Conservation (phyloP, 2,329 filamentous ascomycete genomes). For the Tolypocladium amazonense region DNA sequence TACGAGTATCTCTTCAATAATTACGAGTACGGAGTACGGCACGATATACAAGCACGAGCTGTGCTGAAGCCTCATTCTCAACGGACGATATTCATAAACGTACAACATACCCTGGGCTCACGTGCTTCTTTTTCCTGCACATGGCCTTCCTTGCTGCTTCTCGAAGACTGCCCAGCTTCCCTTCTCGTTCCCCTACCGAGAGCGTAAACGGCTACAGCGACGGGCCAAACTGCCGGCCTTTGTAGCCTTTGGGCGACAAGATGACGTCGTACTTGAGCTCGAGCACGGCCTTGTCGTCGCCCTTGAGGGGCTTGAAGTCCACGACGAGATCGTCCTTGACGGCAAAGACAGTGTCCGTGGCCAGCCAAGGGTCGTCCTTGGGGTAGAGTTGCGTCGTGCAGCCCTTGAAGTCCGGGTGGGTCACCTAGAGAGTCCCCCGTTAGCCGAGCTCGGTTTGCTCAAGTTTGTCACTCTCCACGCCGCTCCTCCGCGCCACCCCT, state of each 20-base stretch:
- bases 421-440: conserved; percentile 22
- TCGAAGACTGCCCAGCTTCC: background rate
- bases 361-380: conserved; percentile 52
- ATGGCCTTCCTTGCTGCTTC: background rate
- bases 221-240: conserved; percentile 13
- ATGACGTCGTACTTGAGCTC: conserved; percentile 32
- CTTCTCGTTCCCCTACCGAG: background rate
- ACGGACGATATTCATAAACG: background rate
- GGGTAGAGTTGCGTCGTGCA: conserved; percentile 72
- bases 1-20: background rate
- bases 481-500: background rate
- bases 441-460: background rate
- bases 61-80: background rate
- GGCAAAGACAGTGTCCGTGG: conserved; percentile 35
- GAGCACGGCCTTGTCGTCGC: conserved; percentile 24
- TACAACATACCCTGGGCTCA: background rate
- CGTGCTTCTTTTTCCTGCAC: background rate
- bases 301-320: conserved; percentile 34
- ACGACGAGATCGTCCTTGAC: conserved; percentile 42
- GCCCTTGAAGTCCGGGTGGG: conserved; percentile 56
- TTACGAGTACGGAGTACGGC: background rate
- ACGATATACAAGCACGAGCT: background rate
- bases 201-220: background rate
- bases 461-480: background rate
- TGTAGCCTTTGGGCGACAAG: conserved; percentile 33